phyloP scores from a whole-genome alignment of 2,329 filamentous ascomycete genomes.

The Diplodia scrobiculata region DNA sequence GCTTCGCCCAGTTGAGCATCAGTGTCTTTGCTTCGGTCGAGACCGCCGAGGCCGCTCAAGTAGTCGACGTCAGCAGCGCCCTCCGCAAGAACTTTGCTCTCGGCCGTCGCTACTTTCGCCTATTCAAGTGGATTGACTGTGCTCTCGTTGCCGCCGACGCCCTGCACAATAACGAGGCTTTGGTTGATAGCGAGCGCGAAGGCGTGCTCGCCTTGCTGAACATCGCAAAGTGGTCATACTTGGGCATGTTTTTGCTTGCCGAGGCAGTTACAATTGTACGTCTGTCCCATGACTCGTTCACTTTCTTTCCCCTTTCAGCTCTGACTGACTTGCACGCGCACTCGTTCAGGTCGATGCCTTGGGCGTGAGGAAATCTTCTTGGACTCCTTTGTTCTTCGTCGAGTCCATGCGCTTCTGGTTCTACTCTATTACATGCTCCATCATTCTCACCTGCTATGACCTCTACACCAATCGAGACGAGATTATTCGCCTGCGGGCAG shows the following conservation, averaged over 20 bases:
- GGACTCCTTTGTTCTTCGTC: conserved; percentile 24
- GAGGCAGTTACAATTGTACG: conserved; percentile 27
- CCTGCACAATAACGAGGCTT: neutral
- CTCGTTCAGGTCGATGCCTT: conserved; percentile 24
- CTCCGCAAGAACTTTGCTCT: conserved; percentile 28
- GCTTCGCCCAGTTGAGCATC: conserved; percentile 23
- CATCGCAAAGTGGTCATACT: conserved; percentile 20
- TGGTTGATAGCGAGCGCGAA: conserved; percentile 17
- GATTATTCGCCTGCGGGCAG: neutral
- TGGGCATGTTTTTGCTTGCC: conserved; percentile 27
- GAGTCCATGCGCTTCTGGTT: conserved; percentile 29
- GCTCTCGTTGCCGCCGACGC: conserved; percentile 18
- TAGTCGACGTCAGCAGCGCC: conserved; percentile 18
- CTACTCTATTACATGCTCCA: conserved; percentile 25
- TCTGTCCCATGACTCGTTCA: neutral
- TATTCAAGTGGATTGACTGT: conserved; percentile 29
- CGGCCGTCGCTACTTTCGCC: conserved; percentile 27
- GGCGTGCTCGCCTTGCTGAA: conserved; percentile 18
- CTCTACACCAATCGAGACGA: conserved; percentile 12
- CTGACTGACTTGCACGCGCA: neutral
- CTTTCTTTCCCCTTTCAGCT: neutral
- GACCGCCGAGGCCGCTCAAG: conserved; percentile 4
- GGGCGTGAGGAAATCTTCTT: conserved; percentile 21
- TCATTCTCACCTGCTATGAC: conserved; percentile 20
- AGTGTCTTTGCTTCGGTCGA: conserved; percentile 19